Percentiles rank a stretch among this genome's conserved stretches.
Conservation (phyloP, 1,139 yeast species). For the Protomyces inundatus region DNA sequence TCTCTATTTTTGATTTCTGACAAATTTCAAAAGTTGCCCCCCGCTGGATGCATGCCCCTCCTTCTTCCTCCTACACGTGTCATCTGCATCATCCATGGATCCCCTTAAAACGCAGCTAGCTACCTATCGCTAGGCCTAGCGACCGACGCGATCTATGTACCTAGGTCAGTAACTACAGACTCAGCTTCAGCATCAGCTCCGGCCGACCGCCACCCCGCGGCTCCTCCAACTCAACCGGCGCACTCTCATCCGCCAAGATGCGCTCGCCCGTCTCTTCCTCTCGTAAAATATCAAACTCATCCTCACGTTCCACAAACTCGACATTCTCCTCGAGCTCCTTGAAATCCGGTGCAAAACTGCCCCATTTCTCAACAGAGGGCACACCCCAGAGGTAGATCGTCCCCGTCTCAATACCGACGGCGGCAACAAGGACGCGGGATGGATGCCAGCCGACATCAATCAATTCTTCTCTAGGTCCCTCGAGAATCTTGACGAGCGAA, state of each 20-base stretch:
- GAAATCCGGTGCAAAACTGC: slow-evolving; percentile 94
- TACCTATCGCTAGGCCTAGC: too few relatives aligned
- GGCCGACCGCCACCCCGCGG: too few relatives aligned
- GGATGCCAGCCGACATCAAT: slow-evolving; percentile 79
- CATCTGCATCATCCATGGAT: too few relatives aligned
- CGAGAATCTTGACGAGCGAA: slow-evolving; percentile 76
- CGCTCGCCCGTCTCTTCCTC: slow-evolving; percentile 24
- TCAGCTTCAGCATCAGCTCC: too few relatives aligned
- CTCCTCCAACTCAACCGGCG: slow-evolving; percentile 10
- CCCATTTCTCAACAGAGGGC: slow-evolving; percentile 86
- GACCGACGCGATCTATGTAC: too few relatives aligned
- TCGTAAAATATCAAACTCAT: slow-evolving; percentile 71
- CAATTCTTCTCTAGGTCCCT: slow-evolving; percentile 83
- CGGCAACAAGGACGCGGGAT: slow-evolving; percentile 65
- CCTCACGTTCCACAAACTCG: slow-evolving; percentile 81
- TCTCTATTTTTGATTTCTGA: too few relatives aligned
- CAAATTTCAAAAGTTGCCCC: too few relatives aligned
- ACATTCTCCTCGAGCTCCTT: slow-evolving; percentile 91
- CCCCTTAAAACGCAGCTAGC: too few relatives aligned
- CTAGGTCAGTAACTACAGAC: too few relatives aligned
- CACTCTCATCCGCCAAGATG: slow-evolving; percentile 16
- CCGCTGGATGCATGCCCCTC: too few relatives aligned
- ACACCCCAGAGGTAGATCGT: slow-evolving; percentile 77
- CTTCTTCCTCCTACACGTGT: too few relatives aligned
- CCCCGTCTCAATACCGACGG: slow-evolving; percentile 88